Evolutionary conservation across 495 filamentous ascomycete species (phyloP).

Genomic region (Sphaerosporella brunnea): DNA sequence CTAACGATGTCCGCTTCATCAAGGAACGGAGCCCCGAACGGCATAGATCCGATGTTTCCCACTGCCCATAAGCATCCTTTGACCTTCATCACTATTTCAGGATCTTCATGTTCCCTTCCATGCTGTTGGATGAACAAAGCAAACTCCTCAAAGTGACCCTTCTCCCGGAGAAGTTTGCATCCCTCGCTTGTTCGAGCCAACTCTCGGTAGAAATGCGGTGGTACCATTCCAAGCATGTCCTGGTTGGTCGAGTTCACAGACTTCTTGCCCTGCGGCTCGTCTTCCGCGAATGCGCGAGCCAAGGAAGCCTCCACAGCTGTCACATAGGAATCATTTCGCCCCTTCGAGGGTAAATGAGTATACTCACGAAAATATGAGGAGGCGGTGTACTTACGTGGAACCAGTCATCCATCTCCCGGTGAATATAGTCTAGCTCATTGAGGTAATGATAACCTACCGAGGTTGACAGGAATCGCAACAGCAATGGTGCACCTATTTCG

Average conservation of each 20-base stretch:
- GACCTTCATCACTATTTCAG: conserved; percentile 76
- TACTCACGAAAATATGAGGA: too few relatives aligned
- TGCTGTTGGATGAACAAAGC: conserved; percentile 70
- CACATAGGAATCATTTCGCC: conserved; percentile 88
- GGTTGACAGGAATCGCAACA: conserved; percentile 84
- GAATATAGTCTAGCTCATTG: conserved; percentile 93
- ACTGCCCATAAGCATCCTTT: conserved; percentile 97
- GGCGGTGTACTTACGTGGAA: conserved; percentile 42
- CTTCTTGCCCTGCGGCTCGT: conserved; percentile 32
- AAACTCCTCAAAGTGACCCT: conserved; percentile 91
- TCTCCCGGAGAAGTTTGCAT: conserved; percentile 72
- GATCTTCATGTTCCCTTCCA: conserved; percentile 63
- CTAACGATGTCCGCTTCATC: conserved; percentile 72
- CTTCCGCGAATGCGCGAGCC: conserved; percentile 66
- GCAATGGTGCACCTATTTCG: conserved; percentile 85
- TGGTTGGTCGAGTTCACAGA: conserved; percentile 33
- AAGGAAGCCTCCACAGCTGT: conserved; percentile 85
- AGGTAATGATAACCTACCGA: conserved; percentile 95
- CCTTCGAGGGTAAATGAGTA: conserved; percentile 28
- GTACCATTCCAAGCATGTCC: conserved; percentile 50
- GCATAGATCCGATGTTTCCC: conserved; percentile 96
- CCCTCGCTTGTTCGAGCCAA: conserved; percentile 83
- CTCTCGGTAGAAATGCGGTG: conserved; percentile 93
- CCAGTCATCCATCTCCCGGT: conserved; percentile 99
- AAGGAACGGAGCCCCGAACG: conserved; percentile 82